These are phyloP conservation scores for Zopfochytrium polystomum DNA, from an alignment of 371 early-diverging fungal species.

Conservation along the genomic window DNA sequence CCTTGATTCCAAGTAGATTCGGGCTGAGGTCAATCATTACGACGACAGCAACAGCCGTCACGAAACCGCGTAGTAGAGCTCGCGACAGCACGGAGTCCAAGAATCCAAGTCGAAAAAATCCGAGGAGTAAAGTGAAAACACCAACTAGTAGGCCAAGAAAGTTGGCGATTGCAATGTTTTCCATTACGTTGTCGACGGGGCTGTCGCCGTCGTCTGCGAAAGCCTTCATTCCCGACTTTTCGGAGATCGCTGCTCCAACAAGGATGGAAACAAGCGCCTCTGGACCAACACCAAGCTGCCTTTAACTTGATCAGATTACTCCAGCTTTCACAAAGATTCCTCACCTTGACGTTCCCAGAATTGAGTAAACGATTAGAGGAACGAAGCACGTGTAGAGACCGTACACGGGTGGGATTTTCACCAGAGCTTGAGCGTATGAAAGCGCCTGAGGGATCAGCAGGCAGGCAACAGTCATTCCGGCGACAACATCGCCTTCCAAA, in stretches of 20 bases:
- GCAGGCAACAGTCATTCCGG: slow-evolving; percentile 84
- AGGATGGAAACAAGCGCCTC: slow-evolving; percentile 88
- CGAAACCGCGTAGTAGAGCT: slow-evolving; percentile 86
- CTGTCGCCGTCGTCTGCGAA: slow-evolving; percentile 3
- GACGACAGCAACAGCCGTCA: slow-evolving; percentile 86
- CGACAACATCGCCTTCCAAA: slow-evolving; percentile 63
- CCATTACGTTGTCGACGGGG: slow-evolving; percentile 49
- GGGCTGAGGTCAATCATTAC: slow-evolving; percentile 82
- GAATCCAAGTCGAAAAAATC: slow-evolving; percentile 91
- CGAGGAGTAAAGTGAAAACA: slow-evolving; percentile 81
- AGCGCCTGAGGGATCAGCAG: slow-evolving; percentile 84
- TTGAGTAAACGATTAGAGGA: slow-evolving; percentile 80
- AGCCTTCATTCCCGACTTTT: slow-evolving; percentile 19
- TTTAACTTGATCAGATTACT: not conserved
- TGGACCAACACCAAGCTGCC: slow-evolving; percentile 89
- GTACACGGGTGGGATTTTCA: slow-evolving; percentile 77
- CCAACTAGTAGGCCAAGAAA: slow-evolving; percentile 84
- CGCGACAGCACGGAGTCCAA: slow-evolving; percentile 90
- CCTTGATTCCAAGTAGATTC: slow-evolving; percentile 64
- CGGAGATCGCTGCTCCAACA: slow-evolving; percentile 69
- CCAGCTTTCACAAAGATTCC: slow-evolving; percentile 1
- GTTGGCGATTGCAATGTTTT: slow-evolving; percentile 56
- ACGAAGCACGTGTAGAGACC: slow-evolving; percentile 84
- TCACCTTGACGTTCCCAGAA: slow-evolving; percentile 86
- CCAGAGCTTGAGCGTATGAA: slow-evolving; percentile 83